Percentiles rank a stretch among this genome's conserved stretches.
Conservation (phyloP, 163 green algal genomes). For the Chlorella variabilis region DNA sequence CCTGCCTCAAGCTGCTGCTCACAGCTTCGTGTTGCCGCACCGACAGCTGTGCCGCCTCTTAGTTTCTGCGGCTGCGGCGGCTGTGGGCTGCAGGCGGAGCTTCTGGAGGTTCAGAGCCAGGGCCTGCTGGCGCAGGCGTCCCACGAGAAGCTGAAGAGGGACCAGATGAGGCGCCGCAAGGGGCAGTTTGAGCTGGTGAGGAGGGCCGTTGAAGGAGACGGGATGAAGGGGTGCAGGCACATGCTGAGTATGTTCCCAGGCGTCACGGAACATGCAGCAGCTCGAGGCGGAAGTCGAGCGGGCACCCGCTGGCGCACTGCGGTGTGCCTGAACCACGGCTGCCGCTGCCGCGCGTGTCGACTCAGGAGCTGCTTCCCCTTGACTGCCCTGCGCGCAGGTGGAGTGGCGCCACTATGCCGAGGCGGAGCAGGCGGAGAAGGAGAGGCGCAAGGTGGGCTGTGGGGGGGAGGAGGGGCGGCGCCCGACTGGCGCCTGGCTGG, state of each 20-base stretch:
- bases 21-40: not conserved
- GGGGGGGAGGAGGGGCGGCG: too few relatives aligned
- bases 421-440: slow-evolving; percentile 38
- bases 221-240: too few relatives aligned
- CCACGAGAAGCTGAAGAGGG: slow-evolving; percentile 25
- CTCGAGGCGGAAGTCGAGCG: too few relatives aligned
- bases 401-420: slow-evolving; percentile 11
- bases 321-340: too few relatives aligned
- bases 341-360: too few relatives aligned
- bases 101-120: slow-evolving; percentile 39
- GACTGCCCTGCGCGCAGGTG: too few relatives aligned
- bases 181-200: not conserved
- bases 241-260: too few relatives aligned
- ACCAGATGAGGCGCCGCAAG: slow-evolving; percentile 2
- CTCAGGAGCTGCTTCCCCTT: too few relatives aligned
- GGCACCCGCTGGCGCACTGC: too few relatives aligned
- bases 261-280: too few relatives aligned
- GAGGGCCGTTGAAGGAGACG: too few relatives aligned
- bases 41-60: too few relatives aligned
- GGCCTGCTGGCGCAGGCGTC: slow-evolving; percentile 36
- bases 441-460: slow-evolving; percentile 30
- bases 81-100: slow-evolving; percentile 12
- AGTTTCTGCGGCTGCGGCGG: not conserved
- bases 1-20: not conserved
- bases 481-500: not conserved